Conservation (phyloP, 352 stramenopile species). For the Pythium monospermum region DNA sequence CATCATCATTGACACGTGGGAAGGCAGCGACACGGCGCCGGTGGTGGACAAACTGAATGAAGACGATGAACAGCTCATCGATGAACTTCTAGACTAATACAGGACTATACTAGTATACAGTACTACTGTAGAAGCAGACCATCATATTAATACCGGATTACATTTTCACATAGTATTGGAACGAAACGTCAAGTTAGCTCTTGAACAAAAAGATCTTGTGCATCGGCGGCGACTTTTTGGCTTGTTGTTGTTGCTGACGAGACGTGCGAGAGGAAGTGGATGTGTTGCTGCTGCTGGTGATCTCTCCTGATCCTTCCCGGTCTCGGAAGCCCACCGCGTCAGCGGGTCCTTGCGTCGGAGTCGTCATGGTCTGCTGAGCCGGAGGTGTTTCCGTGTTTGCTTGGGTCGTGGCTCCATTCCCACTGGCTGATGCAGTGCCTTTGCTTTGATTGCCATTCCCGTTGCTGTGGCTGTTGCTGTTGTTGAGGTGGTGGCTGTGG, state of each 20-base stretch:
- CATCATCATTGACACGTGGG: constrained; percentile 66
- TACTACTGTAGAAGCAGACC: no score
- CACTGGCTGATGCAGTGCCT: no score
- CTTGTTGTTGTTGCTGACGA: not conserved
- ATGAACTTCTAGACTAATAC: constrained; percentile 5
- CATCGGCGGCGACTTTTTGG: constrained; percentile 19
- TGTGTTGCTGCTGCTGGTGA: not conserved
- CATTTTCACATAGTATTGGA: no score
- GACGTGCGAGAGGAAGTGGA: not conserved
- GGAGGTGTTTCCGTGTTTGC: no score
- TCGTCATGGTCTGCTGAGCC: no score
- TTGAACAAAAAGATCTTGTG: constrained; percentile 38
- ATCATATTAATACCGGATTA: no score
- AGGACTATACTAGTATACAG: no score
- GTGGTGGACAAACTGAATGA: not conserved
- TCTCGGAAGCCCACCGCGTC: constrained; percentile 1
- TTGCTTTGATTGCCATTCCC: not conserved
- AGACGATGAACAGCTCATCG: constrained; percentile 2
- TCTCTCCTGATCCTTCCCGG: constrained; percentile 9
- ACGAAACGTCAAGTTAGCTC: no score
- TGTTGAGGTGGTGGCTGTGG: constrained; percentile 11
- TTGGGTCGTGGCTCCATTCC: no score
- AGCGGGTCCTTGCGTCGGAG: no score
- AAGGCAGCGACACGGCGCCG: constrained; percentile 16
- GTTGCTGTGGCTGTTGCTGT: not conserved